Conservation (phyloP, 139 green algal genomes). For the Pleodorina starrii region DNA sequence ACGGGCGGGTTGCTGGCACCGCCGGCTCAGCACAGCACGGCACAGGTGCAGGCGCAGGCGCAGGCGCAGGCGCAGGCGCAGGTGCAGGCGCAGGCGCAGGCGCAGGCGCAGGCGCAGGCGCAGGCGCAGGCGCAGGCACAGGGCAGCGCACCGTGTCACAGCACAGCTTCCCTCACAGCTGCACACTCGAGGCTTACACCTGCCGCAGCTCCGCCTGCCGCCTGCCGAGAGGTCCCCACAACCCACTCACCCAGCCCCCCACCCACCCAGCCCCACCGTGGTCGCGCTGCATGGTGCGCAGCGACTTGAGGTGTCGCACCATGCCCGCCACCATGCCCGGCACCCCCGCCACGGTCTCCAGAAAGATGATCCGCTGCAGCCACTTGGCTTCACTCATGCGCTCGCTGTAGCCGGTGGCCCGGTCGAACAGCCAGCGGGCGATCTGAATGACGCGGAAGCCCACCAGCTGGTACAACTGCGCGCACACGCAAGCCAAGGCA, state of each 20-base stretch:
- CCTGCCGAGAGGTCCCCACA: too few relatives aligned
- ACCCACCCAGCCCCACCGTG: conserved; percentile 56
- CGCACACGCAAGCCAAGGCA: neutral
- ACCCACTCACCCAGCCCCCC: neutral
- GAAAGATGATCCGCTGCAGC: conserved; percentile 85
- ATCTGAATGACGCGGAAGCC: conserved; percentile 49
- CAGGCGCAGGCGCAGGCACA: too few relatives aligned
- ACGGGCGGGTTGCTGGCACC: too few relatives aligned
- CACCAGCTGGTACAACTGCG: conserved; percentile 61
- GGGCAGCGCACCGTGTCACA: too few relatives aligned
- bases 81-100: neutral
- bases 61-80: too few relatives aligned
- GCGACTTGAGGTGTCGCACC: conserved; percentile 89
- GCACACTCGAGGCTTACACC: too few relatives aligned
- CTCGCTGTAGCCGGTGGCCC: conserved; percentile 75
- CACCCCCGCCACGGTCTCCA: conserved; percentile 94
- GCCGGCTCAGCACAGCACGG: too few relatives aligned
- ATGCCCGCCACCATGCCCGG: conserved; percentile 95
- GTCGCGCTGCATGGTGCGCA: conserved; percentile 88
- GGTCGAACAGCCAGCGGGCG: conserved; percentile 78
- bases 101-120: neutral
- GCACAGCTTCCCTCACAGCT: too few relatives aligned
- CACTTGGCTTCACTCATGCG: conserved; percentile 79
- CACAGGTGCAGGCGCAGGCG: too few relatives aligned
- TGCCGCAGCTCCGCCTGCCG: too few relatives aligned